A percentile compares a stretch with the other conserved stretches of the same genome.
phyloP scores from a whole-genome alignment of 768 basidiomycete species.

The Agaricus sinodeliciosus region DNA sequence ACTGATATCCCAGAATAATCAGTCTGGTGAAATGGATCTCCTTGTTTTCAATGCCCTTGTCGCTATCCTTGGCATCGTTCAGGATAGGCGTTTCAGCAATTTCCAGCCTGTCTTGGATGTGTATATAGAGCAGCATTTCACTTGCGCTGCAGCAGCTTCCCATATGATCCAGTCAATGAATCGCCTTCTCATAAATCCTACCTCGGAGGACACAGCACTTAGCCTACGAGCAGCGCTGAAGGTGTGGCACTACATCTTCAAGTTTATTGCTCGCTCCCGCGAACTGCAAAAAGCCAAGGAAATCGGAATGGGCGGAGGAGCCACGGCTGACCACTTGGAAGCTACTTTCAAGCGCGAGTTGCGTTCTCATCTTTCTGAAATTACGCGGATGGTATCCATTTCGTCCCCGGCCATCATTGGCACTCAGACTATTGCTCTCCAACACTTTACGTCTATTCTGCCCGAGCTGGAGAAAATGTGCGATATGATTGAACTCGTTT shows the following conservation, averaged over 20 bases:
- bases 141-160: constrained; percentile 69
- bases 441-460: constrained; percentile 88
- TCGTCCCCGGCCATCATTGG: constrained; percentile 82
- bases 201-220: constrained; percentile 65
- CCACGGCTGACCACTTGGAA: constrained; percentile 84
- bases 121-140: constrained; percentile 89
- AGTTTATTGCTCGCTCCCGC: constrained; percentile 85
- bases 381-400: constrained; percentile 86
- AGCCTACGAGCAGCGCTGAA: constrained; percentile 85
- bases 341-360: constrained; percentile 80
- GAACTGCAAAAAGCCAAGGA: constrained; percentile 84
- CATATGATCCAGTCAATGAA: constrained; percentile 89
- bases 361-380: constrained; percentile 64
- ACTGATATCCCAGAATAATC: constrained; percentile 68
- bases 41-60: constrained; percentile 89
- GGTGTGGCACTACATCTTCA: constrained; percentile 96
- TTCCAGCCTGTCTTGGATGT: constrained; percentile 91
- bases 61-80: constrained; percentile 85
- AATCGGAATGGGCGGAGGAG: constrained; percentile 68
- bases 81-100: constrained; percentile 91
- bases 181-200: constrained; percentile 67
- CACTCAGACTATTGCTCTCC: constrained; percentile 89
- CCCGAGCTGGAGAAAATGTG: constrained; percentile 84
- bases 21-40: constrained; percentile 72
- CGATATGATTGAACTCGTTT: constrained; percentile 74